A percentile compares a stretch with the other conserved stretches of the same genome.
These are phyloP conservation scores for Sorghum bicolor DNA, from an alignment of 176 grass and related monocot genomes.

Conservation along the genomic window Sorghum_bicolor_NCBIv3 NC_012877.2:52811001-52811500, in stretches of 20 bases:
- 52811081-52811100: no score
- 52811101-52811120: no score
- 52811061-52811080: no score
- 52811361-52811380: background rate
- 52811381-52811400: constrained; percentile 40
- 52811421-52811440: constrained; percentile 33
- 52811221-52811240: background rate
- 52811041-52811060: no score
- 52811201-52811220: no score
- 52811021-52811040: no score
- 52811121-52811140: no score
- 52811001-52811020: no score
- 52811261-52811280: constrained; percentile 8
- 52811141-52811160: no score
- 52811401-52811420: background rate
- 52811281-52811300: background rate
- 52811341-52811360: constrained; percentile 14
- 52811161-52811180: no score
- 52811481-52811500: constrained; percentile 30
- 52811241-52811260: constrained; percentile 2
- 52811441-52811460: constrained; percentile 20
- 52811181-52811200: no score
- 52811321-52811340: constrained; percentile 32
- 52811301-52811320: background rate
- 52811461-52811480: constrained; percentile 43